Evolutionary conservation across 306 rosid genomes (phyloP).

Genomic region (Rosa chinensis): DNA sequence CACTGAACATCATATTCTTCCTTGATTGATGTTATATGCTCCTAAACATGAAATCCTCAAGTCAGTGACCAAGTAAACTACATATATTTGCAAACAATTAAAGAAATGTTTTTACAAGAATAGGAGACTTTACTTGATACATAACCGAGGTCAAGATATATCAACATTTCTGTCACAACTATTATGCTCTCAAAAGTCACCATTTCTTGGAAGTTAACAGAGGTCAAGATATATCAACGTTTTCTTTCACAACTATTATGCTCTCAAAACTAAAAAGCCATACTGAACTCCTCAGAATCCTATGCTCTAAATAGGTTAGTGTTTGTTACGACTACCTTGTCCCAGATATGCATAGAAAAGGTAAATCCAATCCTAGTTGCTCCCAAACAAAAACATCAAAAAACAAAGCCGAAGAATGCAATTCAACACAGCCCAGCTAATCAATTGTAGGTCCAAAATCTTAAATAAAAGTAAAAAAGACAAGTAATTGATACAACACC

Average conservation of each 20-base stretch:
- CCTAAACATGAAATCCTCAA: slow-evolving; percentile 60
- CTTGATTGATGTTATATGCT: slow-evolving; percentile 48
- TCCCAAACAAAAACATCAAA: background rate
- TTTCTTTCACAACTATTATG: background rate
- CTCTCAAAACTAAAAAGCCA: background rate
- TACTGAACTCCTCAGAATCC: background rate
- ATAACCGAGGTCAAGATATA: background rate
- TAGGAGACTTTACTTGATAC: background rate
- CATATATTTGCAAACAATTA: background rate
- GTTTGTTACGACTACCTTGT: background rate
- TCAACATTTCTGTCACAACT: too few relatives aligned
- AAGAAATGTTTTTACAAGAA: background rate
- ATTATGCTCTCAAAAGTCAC: background rate
- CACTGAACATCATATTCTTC: slow-evolving; percentile 68
- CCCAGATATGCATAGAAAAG: background rate
- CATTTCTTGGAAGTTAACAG: background rate
- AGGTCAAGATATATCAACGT: background rate
- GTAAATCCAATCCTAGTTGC: background rate
- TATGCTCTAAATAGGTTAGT: background rate
- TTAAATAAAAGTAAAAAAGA: too few relatives aligned
- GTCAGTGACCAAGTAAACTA: slow-evolving; percentile 45
- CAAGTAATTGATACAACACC: background rate
- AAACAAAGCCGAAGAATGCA: background rate
- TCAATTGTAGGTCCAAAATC: background rate
- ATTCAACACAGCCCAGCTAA: background rate